Conservation (phyloP, 768 basidiomycete species). For the Neoboletus subvelutipes region DNA sequence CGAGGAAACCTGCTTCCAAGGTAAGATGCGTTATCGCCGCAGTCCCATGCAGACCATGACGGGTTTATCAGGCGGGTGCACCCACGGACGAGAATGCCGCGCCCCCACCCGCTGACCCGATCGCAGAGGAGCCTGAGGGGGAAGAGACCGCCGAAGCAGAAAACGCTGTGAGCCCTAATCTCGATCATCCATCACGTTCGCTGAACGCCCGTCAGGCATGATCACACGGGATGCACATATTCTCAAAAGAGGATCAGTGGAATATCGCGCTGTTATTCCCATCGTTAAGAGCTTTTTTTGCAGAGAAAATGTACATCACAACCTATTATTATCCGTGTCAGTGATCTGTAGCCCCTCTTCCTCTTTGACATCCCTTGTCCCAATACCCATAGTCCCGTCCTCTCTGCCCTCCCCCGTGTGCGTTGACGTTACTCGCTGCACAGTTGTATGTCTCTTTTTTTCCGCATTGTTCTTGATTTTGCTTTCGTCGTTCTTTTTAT, state of each 20-base stretch:
- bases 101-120: conserved; percentile 43
- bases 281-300: conserved; percentile 15
- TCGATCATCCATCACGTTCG: not conserved
- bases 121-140: conserved; percentile 54
- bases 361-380: conserved; percentile 3
- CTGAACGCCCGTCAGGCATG: conserved; percentile 18
- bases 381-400: conserved; percentile 18
- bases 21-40: conserved; percentile 27
- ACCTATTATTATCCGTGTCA: conserved; percentile 35
- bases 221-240: conserved; percentile 15
- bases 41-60: not conserved
- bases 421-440: conserved; percentile 19
- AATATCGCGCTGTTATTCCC: conserved; percentile 15
- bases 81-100: conserved; percentile 39
- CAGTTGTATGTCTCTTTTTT: conserved; percentile 19
- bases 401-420: conserved; percentile 1
- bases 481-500: conserved; percentile 20
- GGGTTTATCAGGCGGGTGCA: conserved; percentile 32
- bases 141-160: conserved; percentile 43
- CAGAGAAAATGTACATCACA: conserved; percentile 35
- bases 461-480: conserved; percentile 25
- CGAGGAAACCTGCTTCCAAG: conserved; percentile 67
- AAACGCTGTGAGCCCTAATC: conserved; percentile 20
- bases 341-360: conserved; percentile 25
- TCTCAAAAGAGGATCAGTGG: conserved; percentile 14